Evolutionary conservation across 345 rosid genomes (phyloP), one percentile per base, ranked within the genome.

Genomic region (Zanthoxylum bungeanum): DNA sequence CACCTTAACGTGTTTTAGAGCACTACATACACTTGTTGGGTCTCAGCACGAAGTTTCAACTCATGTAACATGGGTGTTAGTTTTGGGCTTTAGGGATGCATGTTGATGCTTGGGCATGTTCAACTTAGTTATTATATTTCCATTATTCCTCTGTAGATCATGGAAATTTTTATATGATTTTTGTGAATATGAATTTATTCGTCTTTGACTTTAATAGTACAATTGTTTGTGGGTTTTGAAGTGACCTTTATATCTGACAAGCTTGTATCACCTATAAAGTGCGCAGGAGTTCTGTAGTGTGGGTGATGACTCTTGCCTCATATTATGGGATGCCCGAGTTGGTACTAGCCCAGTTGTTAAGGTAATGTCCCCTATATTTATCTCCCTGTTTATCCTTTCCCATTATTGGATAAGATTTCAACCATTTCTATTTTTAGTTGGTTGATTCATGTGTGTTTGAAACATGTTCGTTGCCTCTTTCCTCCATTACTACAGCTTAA

Each of bases 251-350:
- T 53, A 63, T 50, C 76, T 84, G 77, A 77, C 69, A 79, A 66
- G 4, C 34, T 31, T 60, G 39, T 78, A 3, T 78, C 39, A 81
- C 36, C 74, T 7, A 65, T 84, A 78, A 70, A 96, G 98, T 85
- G 97, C 88, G 2, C 98, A 88, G 85, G 99, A 96, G 76, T 96
- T 96, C 77, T 91, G 97, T 80, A 96, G 99, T 50, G 99, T 96
- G 40, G 97, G 98, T 76, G 99, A 96, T 77, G 99, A 96, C 82
- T 89, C 99, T 75, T 91, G 99, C 86, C 99, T 96, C 68, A 93
- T 96, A 80, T 76, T 96, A 14, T 96, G 99, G 99, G 98, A 93
- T 96, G 96, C 95, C 50, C 95, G 99, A 57, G 79, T 80, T 69
- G 99, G 99, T 58, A 78, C 90, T 53, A 82, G 82, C 79, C 99